phyloP scores from a whole-genome alignment of 2,329 filamentous ascomycete species.

The Neurospora crassa region DNA sequence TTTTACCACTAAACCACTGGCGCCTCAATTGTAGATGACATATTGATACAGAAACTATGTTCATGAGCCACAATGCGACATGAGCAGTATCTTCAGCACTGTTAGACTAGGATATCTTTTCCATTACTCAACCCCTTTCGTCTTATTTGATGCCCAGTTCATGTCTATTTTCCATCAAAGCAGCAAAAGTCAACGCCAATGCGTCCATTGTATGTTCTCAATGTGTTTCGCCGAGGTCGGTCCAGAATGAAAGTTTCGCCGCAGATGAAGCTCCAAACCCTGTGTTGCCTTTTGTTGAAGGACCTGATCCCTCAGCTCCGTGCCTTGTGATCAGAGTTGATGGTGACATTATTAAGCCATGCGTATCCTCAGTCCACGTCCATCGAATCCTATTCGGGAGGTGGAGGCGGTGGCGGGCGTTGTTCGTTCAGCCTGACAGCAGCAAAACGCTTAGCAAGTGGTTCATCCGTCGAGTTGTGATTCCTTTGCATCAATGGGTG shows the following conservation, averaged over 20 bases:
- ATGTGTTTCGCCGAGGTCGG: not conserved
- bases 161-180: not conserved
- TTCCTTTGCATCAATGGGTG: not conserved
- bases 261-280: not conserved
- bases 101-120: not conserved
- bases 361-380: not conserved
- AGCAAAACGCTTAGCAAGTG: slow-evolving; percentile 58
- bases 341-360: not conserved
- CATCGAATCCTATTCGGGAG: not conserved
- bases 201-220: not conserved
- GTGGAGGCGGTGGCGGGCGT: slow-evolving; percentile 6
- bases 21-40: not conserved
- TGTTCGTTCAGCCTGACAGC: slow-evolving; percentile 51
- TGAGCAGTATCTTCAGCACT: not conserved
- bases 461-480: slow-evolving; percentile 31
- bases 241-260: not conserved
- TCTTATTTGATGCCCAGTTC: not conserved
- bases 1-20: slow-evolving; percentile 40
- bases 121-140: not conserved
- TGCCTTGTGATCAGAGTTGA: not conserved
- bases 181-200: not conserved
- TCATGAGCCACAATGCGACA: not conserved
- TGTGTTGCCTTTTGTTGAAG: not conserved
- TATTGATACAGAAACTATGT: rapidly evolving
- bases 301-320: not conserved